Percentiles rank a stretch among this genome's conserved stretches.
phyloP scores from a whole-genome alignment of 139 green algal species.

The Chlorella sorokiniana region DNA sequence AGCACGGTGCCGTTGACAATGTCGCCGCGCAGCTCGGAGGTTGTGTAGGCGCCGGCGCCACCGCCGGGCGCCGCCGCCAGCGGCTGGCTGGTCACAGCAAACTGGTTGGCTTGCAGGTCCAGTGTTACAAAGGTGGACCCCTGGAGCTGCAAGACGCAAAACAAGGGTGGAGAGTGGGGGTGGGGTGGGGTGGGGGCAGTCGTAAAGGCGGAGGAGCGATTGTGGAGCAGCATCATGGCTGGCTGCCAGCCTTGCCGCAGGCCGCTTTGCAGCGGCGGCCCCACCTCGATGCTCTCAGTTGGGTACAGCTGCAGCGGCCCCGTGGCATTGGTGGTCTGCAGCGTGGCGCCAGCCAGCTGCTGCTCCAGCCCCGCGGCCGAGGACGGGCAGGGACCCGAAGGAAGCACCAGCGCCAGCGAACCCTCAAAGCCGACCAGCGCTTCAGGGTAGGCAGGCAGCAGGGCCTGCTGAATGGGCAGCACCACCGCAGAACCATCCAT shows the following conservation, averaged over 20 bases:
- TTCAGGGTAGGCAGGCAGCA: background rate
- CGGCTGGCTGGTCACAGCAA: background rate
- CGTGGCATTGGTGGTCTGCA: background rate
- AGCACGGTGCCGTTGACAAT: conserved; percentile 13
- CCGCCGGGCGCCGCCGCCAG: background rate
- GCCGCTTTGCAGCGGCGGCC: background rate
- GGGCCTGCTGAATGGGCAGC: background rate
- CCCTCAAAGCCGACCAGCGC: conserved; percentile 1
- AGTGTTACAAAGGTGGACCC: conserved; percentile 7
- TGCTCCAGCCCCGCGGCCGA: background rate
- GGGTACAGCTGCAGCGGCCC: conserved; percentile 20
- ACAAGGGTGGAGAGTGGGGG: background rate
- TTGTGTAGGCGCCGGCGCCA: background rate
- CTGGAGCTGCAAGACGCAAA: conserved; percentile 2
- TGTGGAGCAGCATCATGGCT: background rate
- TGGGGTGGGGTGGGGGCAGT: background rate
- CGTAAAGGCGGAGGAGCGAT: background rate
- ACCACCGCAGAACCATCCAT: conserved; percentile 7
- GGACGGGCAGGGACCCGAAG: conserved; percentile 11
- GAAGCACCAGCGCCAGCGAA: conserved; percentile 1
- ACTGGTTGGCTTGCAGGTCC: background rate
- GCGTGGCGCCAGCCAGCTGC: conserved; percentile 9
- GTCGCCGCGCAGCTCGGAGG: background rate
- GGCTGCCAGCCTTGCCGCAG: background rate
- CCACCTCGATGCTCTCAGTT: background rate